Evolutionary conservation across 2,329 filamentous ascomycete species (phyloP).

Genomic region (Aspergillus sp.): DNA sequence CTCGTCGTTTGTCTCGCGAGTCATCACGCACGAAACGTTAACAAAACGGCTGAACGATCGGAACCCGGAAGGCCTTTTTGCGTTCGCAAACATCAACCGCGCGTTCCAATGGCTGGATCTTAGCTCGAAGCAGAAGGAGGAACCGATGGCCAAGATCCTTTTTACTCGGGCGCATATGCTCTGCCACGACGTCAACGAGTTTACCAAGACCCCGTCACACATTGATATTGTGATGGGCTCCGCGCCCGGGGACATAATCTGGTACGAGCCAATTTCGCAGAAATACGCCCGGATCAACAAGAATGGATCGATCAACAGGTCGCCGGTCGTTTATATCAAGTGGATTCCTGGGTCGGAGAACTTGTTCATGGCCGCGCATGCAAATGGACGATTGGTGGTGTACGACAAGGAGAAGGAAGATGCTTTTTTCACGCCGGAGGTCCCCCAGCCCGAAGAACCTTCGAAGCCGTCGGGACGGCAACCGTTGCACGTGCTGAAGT

Average conservation of each 20-base stretch:
- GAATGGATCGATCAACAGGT: slow-evolving; percentile 82
- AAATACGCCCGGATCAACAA: slow-evolving; percentile 95
- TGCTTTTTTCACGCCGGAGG: slow-evolving; percentile 64
- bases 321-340: slow-evolving; percentile 73
- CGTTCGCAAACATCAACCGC: slow-evolving; percentile 90
- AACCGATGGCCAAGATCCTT: slow-evolving; percentile 88
- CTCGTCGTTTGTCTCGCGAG: slow-evolving; percentile 94
- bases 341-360: slow-evolving; percentile 95
- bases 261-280: slow-evolving; percentile 95
- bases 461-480: slow-evolving; percentile 18
- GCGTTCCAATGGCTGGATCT: slow-evolving; percentile 95
- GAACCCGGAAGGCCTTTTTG: slow-evolving; percentile 68
- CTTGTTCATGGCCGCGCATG: slow-evolving; percentile 81
- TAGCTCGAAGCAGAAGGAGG: slow-evolving; percentile 59
- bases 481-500: slow-evolving; percentile 69
- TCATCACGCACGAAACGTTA: slow-evolving; percentile 78
- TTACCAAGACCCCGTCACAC: slow-evolving; percentile 70
- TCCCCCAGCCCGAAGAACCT: slow-evolving; percentile 19
- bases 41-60: slow-evolving; percentile 72
- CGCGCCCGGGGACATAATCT: slow-evolving; percentile 92
- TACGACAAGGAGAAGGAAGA: slow-evolving; percentile 98
- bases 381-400: slow-evolving; percentile 81
- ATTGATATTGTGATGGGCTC: slow-evolving; percentile 93
- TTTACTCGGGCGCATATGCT: slow-evolving; percentile 95
- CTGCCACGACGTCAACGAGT: slow-evolving; percentile 81